Conservation (phyloP, 177 flowering plant species). For the Vitis hybrid region DNA sequence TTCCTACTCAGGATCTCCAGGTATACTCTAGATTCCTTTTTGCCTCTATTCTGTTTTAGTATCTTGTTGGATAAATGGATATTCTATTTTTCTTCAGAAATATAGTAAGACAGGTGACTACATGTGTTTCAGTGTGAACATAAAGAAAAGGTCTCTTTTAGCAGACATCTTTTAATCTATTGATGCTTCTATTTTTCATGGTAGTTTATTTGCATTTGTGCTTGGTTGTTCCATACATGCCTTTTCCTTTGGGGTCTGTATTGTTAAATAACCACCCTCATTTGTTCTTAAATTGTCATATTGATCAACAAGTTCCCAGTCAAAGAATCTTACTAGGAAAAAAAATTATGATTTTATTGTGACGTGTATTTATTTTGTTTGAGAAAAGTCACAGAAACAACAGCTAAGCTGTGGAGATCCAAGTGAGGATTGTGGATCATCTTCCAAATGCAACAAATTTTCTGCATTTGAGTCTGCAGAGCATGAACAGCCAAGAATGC, state of each 20-base stretch:
- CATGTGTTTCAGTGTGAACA: too few relatives aligned
- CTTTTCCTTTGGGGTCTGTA: too few relatives aligned
- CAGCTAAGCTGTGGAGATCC: conserved; percentile 26
- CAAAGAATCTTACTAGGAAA: too few relatives aligned
- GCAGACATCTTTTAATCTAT: too few relatives aligned
- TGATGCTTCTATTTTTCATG: too few relatives aligned
- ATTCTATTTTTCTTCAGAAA: background rate
- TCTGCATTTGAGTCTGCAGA: conserved; percentile 30
- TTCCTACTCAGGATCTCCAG: conserved; percentile 62
- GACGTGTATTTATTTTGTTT: background rate
- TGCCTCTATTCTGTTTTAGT: background rate
- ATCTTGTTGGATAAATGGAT: background rate
- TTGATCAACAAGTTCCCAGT: too few relatives aligned
- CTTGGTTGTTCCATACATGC: too few relatives aligned
- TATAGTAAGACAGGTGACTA: background rate
- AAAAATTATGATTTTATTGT: background rate
- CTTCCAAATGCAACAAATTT: conserved; percentile 47
- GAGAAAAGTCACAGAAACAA: conserved; percentile 36
- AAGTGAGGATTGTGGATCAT: conserved; percentile 50
- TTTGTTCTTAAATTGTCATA: too few relatives aligned
- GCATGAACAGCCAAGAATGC: conserved; percentile 44
- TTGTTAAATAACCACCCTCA: too few relatives aligned
- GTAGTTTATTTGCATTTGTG: too few relatives aligned
- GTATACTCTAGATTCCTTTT: conserved; percentile 19
- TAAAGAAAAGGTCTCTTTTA: too few relatives aligned